These are phyloP conservation scores for Yamadazyma siamensis DNA, from an alignment of 1,139 yeast species.

Conservation along the genomic window DNA sequence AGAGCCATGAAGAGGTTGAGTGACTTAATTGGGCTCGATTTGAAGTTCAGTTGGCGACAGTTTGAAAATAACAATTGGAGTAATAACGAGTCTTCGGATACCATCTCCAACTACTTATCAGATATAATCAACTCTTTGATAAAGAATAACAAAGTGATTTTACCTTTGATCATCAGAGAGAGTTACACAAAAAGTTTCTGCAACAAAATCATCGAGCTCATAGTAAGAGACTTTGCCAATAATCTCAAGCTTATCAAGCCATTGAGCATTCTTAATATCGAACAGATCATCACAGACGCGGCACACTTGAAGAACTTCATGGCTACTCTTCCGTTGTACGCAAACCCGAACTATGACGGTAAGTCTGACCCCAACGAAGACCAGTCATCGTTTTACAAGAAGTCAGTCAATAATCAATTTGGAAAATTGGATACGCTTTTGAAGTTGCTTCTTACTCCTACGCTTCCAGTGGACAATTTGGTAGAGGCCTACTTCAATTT, in stretches of 20 bases:
- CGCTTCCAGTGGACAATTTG: conserved; percentile 60
- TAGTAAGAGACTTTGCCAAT: conserved; percentile 55
- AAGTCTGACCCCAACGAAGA: conserved; percentile 9
- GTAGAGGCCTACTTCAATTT: conserved; percentile 65
- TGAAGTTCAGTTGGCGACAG: conserved; percentile 79
- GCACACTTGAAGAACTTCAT: conserved; percentile 59
- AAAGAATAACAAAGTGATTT: conserved; percentile 45
- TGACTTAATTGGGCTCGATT: conserved; percentile 56
- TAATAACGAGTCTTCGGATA: conserved; percentile 57
- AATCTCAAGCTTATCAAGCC: conserved; percentile 62
- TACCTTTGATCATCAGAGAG: conserved; percentile 65
- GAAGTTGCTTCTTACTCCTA: conserved; percentile 61
- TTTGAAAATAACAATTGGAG: conserved; percentile 80
- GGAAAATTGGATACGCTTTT: conserved; percentile 58
- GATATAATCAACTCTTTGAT: conserved; percentile 51
- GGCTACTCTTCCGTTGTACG: conserved; percentile 46
- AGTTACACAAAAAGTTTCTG: conserved; percentile 70
- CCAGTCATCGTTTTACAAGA: conserved; percentile 28
- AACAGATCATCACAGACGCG: conserved; percentile 75
- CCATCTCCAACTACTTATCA: conserved; percentile 64
- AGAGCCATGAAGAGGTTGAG: conserved; percentile 57
- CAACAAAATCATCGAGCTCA: conserved; percentile 70
- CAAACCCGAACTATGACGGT: conserved; percentile 29
- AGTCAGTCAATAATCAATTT: conserved; percentile 49
- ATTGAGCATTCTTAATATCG: conserved; percentile 66